Evolutionary conservation across 2,329 filamentous ascomycete species (phyloP).

Genomic region (Aspergillus unguis): DNA sequence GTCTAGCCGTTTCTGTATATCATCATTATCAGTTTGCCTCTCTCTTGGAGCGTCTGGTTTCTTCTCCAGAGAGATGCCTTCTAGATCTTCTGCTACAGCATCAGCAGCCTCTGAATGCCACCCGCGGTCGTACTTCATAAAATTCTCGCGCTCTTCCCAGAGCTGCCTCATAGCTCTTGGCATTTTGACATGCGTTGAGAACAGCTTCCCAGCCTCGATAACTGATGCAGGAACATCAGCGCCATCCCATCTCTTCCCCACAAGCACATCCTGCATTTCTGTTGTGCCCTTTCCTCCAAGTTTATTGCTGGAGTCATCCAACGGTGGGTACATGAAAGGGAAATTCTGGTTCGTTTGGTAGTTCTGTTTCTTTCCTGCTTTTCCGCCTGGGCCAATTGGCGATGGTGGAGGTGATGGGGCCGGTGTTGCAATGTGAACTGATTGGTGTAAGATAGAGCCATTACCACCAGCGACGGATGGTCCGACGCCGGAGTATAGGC

Average conservation of each 20-base stretch:
- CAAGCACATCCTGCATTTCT: conserved; percentile 72
- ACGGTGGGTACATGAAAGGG: conserved; percentile 91
- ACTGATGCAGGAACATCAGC: conserved; percentile 90
- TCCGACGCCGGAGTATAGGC: conserved; percentile 57
- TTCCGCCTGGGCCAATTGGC: conserved; percentile 75
- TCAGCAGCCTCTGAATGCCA: conserved; percentile 61
- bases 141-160: conserved; percentile 89
- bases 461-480: conserved; percentile 45
- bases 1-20: conserved; percentile 57
- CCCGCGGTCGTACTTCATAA: conserved; percentile 86
- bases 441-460: conserved; percentile 83
- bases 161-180: conserved; percentile 87
- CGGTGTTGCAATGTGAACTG: conserved; percentile 97
- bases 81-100: conserved; percentile 35
- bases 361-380: conserved; percentile 96
- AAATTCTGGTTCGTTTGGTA: conserved; percentile 99
- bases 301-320: conserved; percentile 84
- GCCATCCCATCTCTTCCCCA: conserved; percentile 87
- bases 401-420: conserved; percentile 94
- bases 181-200: conserved; percentile 85
- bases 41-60: conserved; percentile 15
- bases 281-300: conserved; percentile 85
- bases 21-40: conserved; percentile 35
- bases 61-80: conserved; percentile 22
- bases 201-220: conserved; percentile 87